Evolutionary conservation across 345 rosid species (phyloP).

Genomic region (Brassica carinata): DNA sequence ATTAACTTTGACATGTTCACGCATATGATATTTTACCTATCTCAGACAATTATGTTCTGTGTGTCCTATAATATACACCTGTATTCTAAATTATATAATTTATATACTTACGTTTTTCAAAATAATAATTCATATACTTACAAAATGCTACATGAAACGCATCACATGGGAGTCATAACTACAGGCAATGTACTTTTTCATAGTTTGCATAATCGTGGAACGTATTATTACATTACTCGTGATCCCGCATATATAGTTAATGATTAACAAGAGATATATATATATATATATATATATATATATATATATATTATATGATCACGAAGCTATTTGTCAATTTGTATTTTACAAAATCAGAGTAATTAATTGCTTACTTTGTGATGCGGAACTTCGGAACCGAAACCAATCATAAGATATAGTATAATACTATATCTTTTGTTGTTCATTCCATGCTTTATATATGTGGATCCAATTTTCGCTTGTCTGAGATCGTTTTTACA

Average conservation of each 20-base stretch:
- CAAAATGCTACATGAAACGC: neutral
- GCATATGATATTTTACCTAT: constrained; percentile 23
- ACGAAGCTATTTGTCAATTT: neutral
- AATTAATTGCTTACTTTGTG: constrained; percentile 5
- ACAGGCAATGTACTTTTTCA: neutral
- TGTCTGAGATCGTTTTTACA: neutral
- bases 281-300: too few species aligned
- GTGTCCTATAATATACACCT: constrained; percentile 3
- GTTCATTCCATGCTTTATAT: neutral
- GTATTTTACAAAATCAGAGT: neutral
- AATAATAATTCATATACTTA: neutral
- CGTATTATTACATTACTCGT: neutral
- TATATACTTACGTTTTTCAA: too few species aligned
- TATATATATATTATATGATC: neutral
- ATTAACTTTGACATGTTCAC: constrained; percentile 22
- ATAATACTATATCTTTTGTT: neutral
- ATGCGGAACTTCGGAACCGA: constrained; percentile 18
- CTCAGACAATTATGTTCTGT: neutral
- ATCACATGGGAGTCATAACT: constrained; percentile 5
- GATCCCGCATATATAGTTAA: neutral
- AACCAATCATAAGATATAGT: neutral
- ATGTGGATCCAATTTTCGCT: neutral
- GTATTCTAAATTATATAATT: neutral
- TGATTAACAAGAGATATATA: neutral
- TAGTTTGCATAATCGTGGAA: constrained; percentile 1